Base-by-base conservation (phyloP, 2,329 filamentous ascomycete genomes). In the Aspergillus sp. region DNA sequence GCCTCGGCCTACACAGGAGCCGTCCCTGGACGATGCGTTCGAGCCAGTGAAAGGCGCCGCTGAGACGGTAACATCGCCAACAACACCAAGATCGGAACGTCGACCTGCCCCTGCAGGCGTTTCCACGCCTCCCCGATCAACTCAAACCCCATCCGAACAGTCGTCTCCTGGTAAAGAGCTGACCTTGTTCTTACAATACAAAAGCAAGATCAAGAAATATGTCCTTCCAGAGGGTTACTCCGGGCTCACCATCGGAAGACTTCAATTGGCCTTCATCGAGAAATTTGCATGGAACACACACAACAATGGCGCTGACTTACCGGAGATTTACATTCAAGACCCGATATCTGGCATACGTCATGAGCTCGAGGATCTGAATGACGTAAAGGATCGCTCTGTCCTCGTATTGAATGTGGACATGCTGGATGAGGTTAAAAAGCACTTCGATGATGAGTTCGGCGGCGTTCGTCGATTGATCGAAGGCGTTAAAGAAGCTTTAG, bases 211-310 rank as follows among this genome's bases (percentile, higher is more conserved):
- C 62, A 97, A 96, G 74, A 97, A 97, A 70, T 95, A 95, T 67
- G 85, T 96, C 14, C 81, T 97, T 32, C 77, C 89, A 0, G 91
- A 95, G 68, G 93, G 93, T 1, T 86, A 87, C 60, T 85, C 86
- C 30, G 90, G 93, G 56, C 79, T 99, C 10, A 93, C 90, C 2
- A 87, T 96, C 53, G 91, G 91, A 1, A 84, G 92, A 20, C 73
- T 99, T 52, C 93, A 99, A 70, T 81, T 99, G 24, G 93, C 94
- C 1, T 99, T 99, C 63, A 99, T 99, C 62, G 94, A 99, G 62
- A 99, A 96, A 69, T 99, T 99, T 67, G 94, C 93, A 0, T 99
- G 95, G 92, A 97, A 96, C 63, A 96, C 93, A 1, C 92, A 97
- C 62, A 88, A 90, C 55, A 95, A 96, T 64, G 94, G 94, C 7